phyloP scores from a whole-genome alignment of 768 basidiomycete genomes.

The Psilocybe cubensis region DNA sequence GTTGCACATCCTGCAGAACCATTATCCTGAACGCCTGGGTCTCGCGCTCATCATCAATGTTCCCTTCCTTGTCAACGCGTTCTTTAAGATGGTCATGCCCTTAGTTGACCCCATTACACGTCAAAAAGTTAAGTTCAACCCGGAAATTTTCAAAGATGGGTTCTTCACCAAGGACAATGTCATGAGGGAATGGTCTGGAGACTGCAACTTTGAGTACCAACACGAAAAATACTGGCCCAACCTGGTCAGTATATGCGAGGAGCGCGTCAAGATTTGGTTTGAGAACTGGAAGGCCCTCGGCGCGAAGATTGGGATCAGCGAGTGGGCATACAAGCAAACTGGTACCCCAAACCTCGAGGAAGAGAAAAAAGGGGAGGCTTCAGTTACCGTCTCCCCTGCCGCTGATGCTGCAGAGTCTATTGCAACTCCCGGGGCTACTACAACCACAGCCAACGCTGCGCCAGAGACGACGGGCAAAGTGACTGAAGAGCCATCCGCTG shows the following conservation, averaged over 20 bases:
- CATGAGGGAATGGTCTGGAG: constrained; percentile 75
- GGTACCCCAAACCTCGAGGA: constrained; percentile 4
- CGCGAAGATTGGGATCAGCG: constrained; percentile 69
- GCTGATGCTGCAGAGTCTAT: neutral
- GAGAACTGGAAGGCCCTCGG: constrained; percentile 73
- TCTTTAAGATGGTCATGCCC: constrained; percentile 78
- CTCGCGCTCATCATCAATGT: constrained; percentile 74
- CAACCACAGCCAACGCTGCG: neutral
- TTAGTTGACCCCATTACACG: constrained; percentile 86
- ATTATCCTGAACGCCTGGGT: constrained; percentile 89
- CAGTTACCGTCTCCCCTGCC: neutral
- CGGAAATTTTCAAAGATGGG: constrained; percentile 62
- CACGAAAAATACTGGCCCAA: constrained; percentile 79
- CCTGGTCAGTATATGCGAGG: constrained; percentile 57
- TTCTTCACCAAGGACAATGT: constrained; percentile 74
- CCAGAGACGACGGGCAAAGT: neutral
- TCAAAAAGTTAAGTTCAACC: constrained; percentile 77
- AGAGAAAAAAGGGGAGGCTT: constrained; percentile 7
- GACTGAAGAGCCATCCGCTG: neutral
- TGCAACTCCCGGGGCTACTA: neutral
- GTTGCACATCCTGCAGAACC: constrained; percentile 72
- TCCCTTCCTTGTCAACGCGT: constrained; percentile 76
- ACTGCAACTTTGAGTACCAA: constrained; percentile 66
- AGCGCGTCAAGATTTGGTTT: constrained; percentile 51
- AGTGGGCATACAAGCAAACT: constrained; percentile 73